phyloP scores from a whole-genome alignment of 441 rosid genomes.

The Adansonia grandidieri region DNA sequence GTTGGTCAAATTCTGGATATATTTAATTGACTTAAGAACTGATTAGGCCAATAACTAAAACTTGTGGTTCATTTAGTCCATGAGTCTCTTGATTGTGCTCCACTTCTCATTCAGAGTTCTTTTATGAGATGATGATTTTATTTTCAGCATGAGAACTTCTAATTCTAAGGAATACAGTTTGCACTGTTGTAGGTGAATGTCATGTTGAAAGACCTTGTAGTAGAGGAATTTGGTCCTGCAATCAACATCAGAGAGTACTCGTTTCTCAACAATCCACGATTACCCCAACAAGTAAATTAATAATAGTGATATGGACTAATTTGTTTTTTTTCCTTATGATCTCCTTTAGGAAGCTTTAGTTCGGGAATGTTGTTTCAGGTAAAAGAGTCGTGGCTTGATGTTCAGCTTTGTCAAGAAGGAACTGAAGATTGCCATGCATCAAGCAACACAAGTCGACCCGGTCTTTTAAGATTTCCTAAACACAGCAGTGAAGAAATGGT shows the following conservation, averaged over 20 bases:
- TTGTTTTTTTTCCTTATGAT: background rate
- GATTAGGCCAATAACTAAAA: constrained; percentile 3
- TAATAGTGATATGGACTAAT: constrained; percentile 9
- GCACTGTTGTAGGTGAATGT: constrained; percentile 71
- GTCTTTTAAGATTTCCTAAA: constrained; percentile 76
- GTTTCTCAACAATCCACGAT: constrained; percentile 71
- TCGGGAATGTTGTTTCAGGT: constrained; percentile 56
- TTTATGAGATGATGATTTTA: constrained; percentile 25
- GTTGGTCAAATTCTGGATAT: background rate
- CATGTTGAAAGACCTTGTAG: constrained; percentile 67
- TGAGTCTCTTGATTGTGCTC: constrained; percentile 6
- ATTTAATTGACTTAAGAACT: background rate
- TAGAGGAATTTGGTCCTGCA: constrained; percentile 89
- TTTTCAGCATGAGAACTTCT: constrained; percentile 25
- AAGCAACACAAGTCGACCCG: constrained; percentile 48
- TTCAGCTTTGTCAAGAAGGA: constrained; percentile 86
- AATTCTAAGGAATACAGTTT: constrained; percentile 26
- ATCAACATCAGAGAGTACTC: constrained; percentile 86
- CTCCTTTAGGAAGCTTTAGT: constrained; percentile 10
- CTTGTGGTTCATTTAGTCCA: constrained; percentile 10
- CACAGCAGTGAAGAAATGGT: constrained; percentile 85
- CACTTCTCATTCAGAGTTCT: constrained; percentile 1
- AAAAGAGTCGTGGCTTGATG: constrained; percentile 90
- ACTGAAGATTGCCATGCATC: constrained; percentile 57
- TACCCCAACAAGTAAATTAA: constrained; percentile 72